These are phyloP conservation scores for Entoloma clypeatum DNA, from an alignment of 1,284 basidiomycete species.

Conservation along the genomic window DNA sequence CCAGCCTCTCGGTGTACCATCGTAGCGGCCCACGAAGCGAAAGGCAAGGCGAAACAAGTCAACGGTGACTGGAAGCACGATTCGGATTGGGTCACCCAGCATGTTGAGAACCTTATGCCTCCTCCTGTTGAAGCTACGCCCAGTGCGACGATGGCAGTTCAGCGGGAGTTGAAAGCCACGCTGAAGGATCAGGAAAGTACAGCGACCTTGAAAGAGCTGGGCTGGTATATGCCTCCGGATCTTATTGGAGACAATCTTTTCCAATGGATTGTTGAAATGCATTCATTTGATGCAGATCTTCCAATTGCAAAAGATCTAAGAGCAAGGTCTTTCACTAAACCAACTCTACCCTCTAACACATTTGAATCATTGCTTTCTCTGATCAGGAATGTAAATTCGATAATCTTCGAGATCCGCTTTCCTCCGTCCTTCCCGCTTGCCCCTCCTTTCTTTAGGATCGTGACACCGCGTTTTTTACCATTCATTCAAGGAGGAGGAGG, in stretches of 20 bases:
- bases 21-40: constrained; percentile 1
- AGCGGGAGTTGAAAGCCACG: constrained; percentile 51
- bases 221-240: constrained; percentile 60
- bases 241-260: constrained; percentile 60
- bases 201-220: constrained; percentile 45
- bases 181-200: constrained; percentile 52
- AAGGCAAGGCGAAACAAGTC: constrained; percentile 16
- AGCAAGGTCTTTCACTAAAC: constrained; percentile 34
- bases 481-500: constrained; percentile 62
- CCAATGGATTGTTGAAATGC: constrained; percentile 66
- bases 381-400: constrained; percentile 47
- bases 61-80: constrained; percentile 58
- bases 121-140: constrained; percentile 50
- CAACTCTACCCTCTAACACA: constrained; percentile 2
- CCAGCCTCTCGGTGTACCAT: neutral
- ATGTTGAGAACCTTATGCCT: constrained; percentile 44
- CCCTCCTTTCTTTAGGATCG: constrained; percentile 62
- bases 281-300: constrained; percentile 54
- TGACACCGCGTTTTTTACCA: constrained; percentile 57
- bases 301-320: constrained; percentile 55
- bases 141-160: constrained; percentile 49
- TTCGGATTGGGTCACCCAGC: constrained; percentile 41
- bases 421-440: constrained; percentile 53
- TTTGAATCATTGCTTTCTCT: constrained; percentile 4
- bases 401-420: constrained; percentile 63